phyloP scores from a whole-genome alignment of 345 rosid species.

The Pelargonium nanum region DNA sequence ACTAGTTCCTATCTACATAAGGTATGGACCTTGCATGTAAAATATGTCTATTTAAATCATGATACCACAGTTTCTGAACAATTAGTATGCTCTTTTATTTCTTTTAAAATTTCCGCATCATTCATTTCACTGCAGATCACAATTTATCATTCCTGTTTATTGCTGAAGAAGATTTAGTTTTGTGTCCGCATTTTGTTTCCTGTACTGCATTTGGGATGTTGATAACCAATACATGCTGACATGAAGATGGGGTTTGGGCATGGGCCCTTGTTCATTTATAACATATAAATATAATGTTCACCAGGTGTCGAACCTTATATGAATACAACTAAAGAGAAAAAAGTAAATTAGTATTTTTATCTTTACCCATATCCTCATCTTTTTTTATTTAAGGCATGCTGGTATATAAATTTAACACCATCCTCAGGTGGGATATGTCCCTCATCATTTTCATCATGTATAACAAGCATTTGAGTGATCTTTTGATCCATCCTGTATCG shows the following conservation, averaged over 20 bases:
- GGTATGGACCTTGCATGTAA: constrained; percentile 26
- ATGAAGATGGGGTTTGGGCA: background rate
- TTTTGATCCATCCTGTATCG: background rate
- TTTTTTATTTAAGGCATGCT: too few species aligned
- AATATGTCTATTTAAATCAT: background rate
- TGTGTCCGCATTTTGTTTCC: too few species aligned
- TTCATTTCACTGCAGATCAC: background rate
- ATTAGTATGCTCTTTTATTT: background rate
- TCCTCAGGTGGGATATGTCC: too few species aligned
- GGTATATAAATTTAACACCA: too few species aligned
- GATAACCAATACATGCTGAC: background rate
- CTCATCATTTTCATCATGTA: too few species aligned
- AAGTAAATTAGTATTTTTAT: too few species aligned
- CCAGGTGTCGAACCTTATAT: background rate
- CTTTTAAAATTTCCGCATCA: too few species aligned
- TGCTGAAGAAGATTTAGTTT: background rate
- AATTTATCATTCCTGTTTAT: background rate
- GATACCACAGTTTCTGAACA: background rate
- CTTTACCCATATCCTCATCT: background rate
- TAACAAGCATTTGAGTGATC: background rate
- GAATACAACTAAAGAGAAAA: background rate
- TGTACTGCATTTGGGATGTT: background rate
- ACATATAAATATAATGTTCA: background rate
- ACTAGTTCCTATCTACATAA: constrained; percentile 89
- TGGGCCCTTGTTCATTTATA: background rate